These are phyloP conservation scores for Epichloe baconii DNA, from an alignment of 2,329 filamentous ascomycete genomes.

Conservation along the genomic window DNA sequence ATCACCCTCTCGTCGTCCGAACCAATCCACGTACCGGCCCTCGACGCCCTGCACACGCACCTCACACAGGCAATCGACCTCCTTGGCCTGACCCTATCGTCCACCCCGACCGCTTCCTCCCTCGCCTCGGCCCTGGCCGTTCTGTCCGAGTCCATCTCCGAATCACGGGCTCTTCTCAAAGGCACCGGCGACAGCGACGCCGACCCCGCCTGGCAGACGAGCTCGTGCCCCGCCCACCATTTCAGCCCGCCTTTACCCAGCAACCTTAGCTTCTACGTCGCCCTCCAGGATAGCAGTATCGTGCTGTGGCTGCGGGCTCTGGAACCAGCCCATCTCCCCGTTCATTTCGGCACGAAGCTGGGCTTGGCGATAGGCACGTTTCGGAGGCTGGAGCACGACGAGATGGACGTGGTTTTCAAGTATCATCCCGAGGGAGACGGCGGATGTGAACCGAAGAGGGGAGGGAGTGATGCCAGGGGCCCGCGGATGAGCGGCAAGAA, in stretches of 20 bases:
- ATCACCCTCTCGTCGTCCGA: slow-evolving; percentile 35
- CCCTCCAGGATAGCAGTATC: slow-evolving; percentile 56
- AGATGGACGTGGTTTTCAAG: slow-evolving; percentile 63
- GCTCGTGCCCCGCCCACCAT: slow-evolving; percentile 29
- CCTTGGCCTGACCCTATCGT: slow-evolving; percentile 56
- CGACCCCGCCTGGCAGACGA: slow-evolving; percentile 30
- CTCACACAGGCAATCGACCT: slow-evolving; percentile 77
- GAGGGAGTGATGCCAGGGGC: slow-evolving; percentile 10
- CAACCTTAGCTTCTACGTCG: slow-evolving; percentile 61
- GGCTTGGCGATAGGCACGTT: slow-evolving; percentile 56
- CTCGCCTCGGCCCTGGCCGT: slow-evolving; percentile 43
- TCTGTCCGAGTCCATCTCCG: slow-evolving; percentile 39
- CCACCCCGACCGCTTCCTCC: slow-evolving; percentile 38
- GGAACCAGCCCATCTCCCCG: slow-evolving; percentile 49
- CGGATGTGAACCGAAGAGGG: slow-evolving; percentile 13
- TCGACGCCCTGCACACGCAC: slow-evolving; percentile 59
- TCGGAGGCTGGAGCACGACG: slow-evolving; percentile 58
- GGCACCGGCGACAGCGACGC: slow-evolving; percentile 29
- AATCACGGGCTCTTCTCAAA: slow-evolving; percentile 41
- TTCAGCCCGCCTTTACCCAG: slow-evolving; percentile 35
- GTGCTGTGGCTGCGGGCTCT: slow-evolving; percentile 58
- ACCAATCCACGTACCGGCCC: slow-evolving; percentile 50
- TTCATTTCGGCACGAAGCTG: slow-evolving; percentile 52
- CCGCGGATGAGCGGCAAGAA: slow-evolving; percentile 12
- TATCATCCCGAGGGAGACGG: slow-evolving; percentile 32